Conservation (phyloP, 129 eudicot species). For the Heracleum sosnowskyi region DNA sequence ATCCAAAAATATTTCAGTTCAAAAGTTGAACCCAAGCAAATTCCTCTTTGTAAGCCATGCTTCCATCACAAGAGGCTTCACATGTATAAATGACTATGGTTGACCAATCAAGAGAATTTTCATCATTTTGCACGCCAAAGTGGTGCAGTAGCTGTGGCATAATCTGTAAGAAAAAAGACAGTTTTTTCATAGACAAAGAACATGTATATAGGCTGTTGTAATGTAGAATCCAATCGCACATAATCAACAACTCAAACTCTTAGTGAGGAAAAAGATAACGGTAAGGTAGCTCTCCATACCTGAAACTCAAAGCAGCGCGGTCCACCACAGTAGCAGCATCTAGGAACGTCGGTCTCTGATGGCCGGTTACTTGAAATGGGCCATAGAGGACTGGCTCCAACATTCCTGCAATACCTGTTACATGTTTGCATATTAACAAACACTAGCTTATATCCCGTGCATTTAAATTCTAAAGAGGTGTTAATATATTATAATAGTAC, state of each 20-base stretch:
- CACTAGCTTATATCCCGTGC: too few species aligned
- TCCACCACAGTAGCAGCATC: slow-evolving; percentile 56
- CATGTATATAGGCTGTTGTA: background rate
- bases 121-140: slow-evolving; percentile 21
- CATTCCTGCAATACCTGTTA: slow-evolving; percentile 37
- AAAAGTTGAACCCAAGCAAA: slow-evolving; percentile 36
- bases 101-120: slow-evolving; percentile 90
- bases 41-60: slow-evolving; percentile 4
- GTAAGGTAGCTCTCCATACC: slow-evolving; percentile 26
- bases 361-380: slow-evolving; percentile 81
- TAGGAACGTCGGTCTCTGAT: slow-evolving; percentile 59
- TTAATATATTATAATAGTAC: too few species aligned
- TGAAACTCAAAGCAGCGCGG: slow-evolving; percentile 67
- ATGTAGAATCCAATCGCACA: background rate
- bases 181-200: background rate
- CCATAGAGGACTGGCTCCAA: slow-evolving; percentile 62
- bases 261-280: background rate
- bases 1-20: background rate
- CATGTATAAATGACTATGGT: slow-evolving; percentile 52
- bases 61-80: slow-evolving; percentile 39
- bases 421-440: background rate
- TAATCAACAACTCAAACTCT: background rate
- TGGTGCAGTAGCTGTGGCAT: slow-evolving; percentile 65
- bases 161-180: slow-evolving; percentile 38
- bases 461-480: too few species aligned